Conservation (phyloP, 176 grass and related monocot species). For the Raddia distichophylla region DNA sequence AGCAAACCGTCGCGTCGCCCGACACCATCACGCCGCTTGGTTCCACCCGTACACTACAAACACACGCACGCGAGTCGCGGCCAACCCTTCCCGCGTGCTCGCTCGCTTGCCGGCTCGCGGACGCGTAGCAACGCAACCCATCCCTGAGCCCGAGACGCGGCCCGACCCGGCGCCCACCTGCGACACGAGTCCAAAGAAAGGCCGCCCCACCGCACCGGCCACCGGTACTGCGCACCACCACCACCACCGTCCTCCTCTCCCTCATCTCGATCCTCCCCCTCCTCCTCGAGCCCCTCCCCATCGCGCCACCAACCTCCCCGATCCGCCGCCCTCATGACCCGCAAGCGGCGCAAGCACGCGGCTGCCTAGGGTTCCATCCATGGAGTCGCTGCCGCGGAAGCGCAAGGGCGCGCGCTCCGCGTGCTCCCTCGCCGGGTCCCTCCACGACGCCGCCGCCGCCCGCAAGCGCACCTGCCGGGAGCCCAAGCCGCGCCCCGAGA, state of each 20-base stretch:
- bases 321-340: slow-evolving; percentile 50
- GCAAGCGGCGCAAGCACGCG: slow-evolving; percentile 46
- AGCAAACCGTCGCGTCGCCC: slow-evolving; percentile 1
- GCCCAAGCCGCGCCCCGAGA: slow-evolving; percentile 51
- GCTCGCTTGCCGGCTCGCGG: neutral
- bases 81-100: neutral
- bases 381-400: slow-evolving; percentile 77
- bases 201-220: neutral
- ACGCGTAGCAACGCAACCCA: no score
- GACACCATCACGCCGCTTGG: slow-evolving; percentile 30
- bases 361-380: slow-evolving; percentile 37
- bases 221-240: neutral
- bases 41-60: slow-evolving; percentile 20
- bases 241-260: slow-evolving; percentile 15
- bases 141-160: neutral
- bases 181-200: slow-evolving; percentile 47
- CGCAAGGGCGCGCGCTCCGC: slow-evolving; percentile 63
- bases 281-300: slow-evolving; percentile 48
- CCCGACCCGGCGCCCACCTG: neutral
- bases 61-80: neutral
- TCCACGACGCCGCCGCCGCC: slow-evolving; percentile 41
- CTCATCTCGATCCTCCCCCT: neutral
- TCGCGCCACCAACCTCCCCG: slow-evolving; percentile 38
- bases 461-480: slow-evolving; percentile 57
- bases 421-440: slow-evolving; percentile 54